These are phyloP conservation scores for Cymodocea nodosa DNA, from an alignment of 116 monocot species.

Conservation along the genomic window DNA sequence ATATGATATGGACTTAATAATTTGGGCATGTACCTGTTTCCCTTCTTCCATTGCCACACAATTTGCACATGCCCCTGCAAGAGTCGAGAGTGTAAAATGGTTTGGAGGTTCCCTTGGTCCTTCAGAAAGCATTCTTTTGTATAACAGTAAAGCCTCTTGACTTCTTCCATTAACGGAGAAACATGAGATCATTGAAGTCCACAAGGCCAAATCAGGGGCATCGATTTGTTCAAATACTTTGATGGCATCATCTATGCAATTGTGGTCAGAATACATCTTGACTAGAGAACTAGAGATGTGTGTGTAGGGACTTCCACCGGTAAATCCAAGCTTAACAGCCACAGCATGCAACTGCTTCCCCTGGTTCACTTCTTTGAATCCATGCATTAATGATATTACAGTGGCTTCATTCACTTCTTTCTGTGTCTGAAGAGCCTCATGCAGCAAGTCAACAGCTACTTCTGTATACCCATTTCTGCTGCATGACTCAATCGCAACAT, in stretches of 20 bases:
- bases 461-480: constrained; percentile 17
- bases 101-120: constrained; percentile 25
- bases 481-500: constrained; percentile 31
- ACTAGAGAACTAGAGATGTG: constrained; percentile 20
- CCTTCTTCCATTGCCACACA: constrained; percentile 32
- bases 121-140: constrained; percentile 23
- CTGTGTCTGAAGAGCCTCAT: constrained; percentile 21
- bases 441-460: constrained; percentile 24
- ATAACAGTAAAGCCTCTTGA: constrained; percentile 20
- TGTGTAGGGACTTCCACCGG: background rate
- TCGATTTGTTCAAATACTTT: constrained; percentile 22
- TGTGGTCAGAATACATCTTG: constrained; percentile 32
- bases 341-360: constrained; percentile 45
- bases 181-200: constrained; percentile 37
- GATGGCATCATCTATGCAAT: constrained; percentile 20
- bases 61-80: constrained; percentile 29
- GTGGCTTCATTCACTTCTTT: constrained; percentile 19
- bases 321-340: constrained; percentile 28
- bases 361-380: constrained; percentile 9
- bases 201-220: constrained; percentile 29
- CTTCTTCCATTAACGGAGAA: constrained; percentile 20
- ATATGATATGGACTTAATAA: constrained; percentile 21
- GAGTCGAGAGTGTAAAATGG: constrained; percentile 31
- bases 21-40: constrained; percentile 40
- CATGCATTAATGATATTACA: constrained; percentile 14